Base-by-base conservation (phyloP, 805 yeast species). In the Candida pseudoglaebosa region DNA sequence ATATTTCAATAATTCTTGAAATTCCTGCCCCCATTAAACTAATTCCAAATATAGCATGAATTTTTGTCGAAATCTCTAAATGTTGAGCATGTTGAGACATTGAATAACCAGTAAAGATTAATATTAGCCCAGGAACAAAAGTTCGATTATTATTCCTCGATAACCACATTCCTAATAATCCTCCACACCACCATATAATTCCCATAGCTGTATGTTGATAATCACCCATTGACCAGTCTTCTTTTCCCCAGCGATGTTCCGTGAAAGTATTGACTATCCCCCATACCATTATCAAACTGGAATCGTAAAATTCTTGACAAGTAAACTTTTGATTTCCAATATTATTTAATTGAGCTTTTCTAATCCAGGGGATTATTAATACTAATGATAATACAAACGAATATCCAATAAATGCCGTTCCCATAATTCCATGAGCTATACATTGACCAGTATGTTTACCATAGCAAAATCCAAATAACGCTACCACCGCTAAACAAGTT, bases 191-290 rank as follows among this genome's bases (percentile, higher is more conserved):
- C 95, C 97, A 91, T 21, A 91, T 74, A 40, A 91, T 84, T 1
- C 98, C 98, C 96, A 91, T 88, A 15, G 93, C 78, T 0, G 98
- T 90, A 60, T 90, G 97, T 65, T 90, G 96, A 58, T 83, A 87
- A 59, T 89, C 97, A 7, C 95, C 93, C 69, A 85, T 95, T 31
- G 77, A 73, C 98, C 98, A 91, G 6, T 70, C 78, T 56, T 89
- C 93, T 22, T 59, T 55, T 28, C 95, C 95, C 97, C 97, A 91
- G 45, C 97, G 67, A 61, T 91, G 98, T 61, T 91, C 98, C 2
- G 98, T 91, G 61, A 91, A 91, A 0, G 97, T 89, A 59, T 91
- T 91, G 42, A 91, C 83, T 24, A 89, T 78, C 5, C 98, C 98
- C 95, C 96, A 91, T 8, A 72, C 59, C 38, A 87, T 82, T 79